These are phyloP conservation scores for Senna siamea DNA, from an alignment of 306 rosid genomes.

Conservation along the genomic window DNA sequence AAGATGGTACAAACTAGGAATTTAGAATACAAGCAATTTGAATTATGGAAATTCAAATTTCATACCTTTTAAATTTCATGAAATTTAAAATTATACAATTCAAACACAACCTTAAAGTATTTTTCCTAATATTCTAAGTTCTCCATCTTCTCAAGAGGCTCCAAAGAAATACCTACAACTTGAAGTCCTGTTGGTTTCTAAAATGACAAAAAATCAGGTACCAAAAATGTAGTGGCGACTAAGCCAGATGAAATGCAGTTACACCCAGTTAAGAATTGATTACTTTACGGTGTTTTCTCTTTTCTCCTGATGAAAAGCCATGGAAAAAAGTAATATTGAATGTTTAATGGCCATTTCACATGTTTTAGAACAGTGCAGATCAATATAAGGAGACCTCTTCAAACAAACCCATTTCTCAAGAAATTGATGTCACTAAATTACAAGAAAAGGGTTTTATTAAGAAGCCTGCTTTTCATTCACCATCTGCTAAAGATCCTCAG, in stretches of 20 bases:
- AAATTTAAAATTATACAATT: too few relatives aligned
- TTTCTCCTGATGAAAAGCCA: conserved; percentile 33
- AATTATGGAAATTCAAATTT: too few relatives aligned
- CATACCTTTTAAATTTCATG: too few relatives aligned
- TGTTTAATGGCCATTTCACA: conserved; percentile 63
- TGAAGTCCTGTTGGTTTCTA: conserved; percentile 30
- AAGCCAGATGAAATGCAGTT: conserved; percentile 39
- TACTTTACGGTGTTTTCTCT: conserved; percentile 28
- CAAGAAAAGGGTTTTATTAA: conserved; percentile 36
- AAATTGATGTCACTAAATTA: conserved; percentile 36
- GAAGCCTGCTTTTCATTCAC: conserved; percentile 44
- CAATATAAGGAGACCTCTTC: conserved; percentile 49
- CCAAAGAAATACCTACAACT: conserved; percentile 46
- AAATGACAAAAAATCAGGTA: conserved; percentile 36
- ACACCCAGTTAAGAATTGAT: conserved; percentile 52
- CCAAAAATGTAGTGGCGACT: conserved; percentile 26
- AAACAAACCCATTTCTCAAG: conserved; percentile 38
- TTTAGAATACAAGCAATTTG: too few relatives aligned
- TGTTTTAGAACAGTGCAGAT: conserved; percentile 81
- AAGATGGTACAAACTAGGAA: too few relatives aligned
- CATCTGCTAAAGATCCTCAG: conserved; percentile 36
- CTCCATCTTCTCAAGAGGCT: conserved; percentile 71
- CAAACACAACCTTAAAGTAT: too few relatives aligned
- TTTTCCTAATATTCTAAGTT: conserved; percentile 60
- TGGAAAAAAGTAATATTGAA: conserved; percentile 37